Evolutionary conservation across 2,329 filamentous ascomycete genomes (phyloP).

Genomic region (Arthrinium phaeospermum): DNA sequence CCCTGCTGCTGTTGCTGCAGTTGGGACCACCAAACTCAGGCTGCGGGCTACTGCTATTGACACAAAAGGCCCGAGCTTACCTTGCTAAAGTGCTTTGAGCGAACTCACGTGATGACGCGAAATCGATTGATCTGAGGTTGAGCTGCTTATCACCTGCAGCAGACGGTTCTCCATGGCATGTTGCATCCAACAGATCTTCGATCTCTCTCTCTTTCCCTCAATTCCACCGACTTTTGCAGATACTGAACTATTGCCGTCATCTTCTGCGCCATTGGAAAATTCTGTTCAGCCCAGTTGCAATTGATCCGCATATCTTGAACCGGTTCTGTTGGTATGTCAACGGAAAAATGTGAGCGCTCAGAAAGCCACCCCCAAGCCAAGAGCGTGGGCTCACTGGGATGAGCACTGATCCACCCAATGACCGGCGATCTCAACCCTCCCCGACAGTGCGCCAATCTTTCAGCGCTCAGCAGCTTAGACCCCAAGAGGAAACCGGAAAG

Average conservation of each 20-base stretch:
- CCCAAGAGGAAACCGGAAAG: not conserved
- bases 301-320: not conserved
- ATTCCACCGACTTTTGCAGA: not conserved
- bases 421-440: conserved; percentile 4
- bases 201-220: not conserved
- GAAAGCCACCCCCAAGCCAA: not conserved
- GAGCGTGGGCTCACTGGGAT: not conserved
- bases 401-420: conserved; percentile 5
- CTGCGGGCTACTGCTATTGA: not conserved
- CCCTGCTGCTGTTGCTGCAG: not conserved
- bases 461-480: conserved; percentile 2
- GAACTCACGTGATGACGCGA: not conserved
- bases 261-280: not conserved
- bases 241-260: not conserved
- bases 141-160: not conserved
- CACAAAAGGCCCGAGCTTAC: not conserved
- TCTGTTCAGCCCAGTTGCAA: not conserved
- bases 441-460: not conserved
- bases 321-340: not conserved
- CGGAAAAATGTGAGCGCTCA: not conserved
- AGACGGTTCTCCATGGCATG: not conserved
- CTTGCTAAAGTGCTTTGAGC: not conserved
- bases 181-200: not conserved
- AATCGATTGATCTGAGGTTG: not conserved
- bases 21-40: not conserved